Evolutionary conservation across 176 grass and related monocot species (phyloP).

Genomic region (Neostapfia colusana): DNA sequence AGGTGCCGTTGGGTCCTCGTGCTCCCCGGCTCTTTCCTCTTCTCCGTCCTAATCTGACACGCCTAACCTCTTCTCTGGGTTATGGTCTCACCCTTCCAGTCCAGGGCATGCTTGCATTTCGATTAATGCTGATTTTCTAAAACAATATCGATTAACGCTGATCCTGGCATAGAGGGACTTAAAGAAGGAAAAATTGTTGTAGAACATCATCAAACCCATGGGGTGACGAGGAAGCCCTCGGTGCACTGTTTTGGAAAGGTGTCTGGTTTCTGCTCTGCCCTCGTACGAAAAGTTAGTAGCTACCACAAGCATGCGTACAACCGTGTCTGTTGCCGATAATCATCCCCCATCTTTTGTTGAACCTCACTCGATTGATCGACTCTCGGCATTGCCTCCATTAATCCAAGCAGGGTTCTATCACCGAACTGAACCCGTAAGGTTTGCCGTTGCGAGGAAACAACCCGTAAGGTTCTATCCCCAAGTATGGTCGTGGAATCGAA

Average conservation of each 20-base stretch:
- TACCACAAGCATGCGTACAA: slow-evolving; percentile 11
- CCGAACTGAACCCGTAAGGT: no score
- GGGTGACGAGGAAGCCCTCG: neutral
- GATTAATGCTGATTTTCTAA: no score
- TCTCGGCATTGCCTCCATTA: neutral
- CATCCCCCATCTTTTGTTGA: neutral
- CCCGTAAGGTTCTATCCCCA: no score
- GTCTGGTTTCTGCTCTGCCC: neutral
- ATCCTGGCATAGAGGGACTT: neutral
- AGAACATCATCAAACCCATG: neutral
- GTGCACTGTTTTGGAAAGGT: slow-evolving; percentile 7
- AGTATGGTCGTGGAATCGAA: no score
- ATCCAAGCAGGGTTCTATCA: no score
- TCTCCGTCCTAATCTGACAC: neutral
- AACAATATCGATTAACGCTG: slow-evolving; percentile 27
- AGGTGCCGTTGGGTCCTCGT: slow-evolving; percentile 47
- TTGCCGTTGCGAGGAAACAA: no score
- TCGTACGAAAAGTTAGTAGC: slow-evolving; percentile 37
- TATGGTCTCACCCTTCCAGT: neutral
- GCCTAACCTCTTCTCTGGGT: neutral
- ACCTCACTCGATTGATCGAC: neutral
- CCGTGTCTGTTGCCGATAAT: neutral
- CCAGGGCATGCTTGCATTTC: neutral
- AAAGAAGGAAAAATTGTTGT: neutral
- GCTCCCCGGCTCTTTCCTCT: slow-evolving; percentile 15